phyloP scores from a whole-genome alignment of 371 early-diverging fungal species.

The Quaeritorhiza haematococci region DNA sequence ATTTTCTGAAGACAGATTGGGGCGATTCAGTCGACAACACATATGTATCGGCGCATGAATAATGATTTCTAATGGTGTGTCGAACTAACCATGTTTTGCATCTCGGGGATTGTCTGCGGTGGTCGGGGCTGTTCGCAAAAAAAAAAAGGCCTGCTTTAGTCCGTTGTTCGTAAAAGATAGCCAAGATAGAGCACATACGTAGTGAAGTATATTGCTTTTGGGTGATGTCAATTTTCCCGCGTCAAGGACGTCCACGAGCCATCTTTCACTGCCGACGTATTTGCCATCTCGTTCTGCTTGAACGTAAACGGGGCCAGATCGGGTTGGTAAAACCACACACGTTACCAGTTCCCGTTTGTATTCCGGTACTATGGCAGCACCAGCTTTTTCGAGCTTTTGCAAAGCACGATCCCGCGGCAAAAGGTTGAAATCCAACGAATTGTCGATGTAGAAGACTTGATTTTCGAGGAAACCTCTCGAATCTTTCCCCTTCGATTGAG shows the following conservation, averaged over 20 bases:
- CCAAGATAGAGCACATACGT: conserved; percentile 4
- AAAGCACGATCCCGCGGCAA: neutral
- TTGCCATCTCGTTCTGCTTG: conserved; percentile 57
- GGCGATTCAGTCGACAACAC: neutral
- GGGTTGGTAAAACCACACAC: conserved; percentile 53
- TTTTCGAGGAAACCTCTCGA: conserved; percentile 1
- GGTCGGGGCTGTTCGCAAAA: conserved; percentile 7
- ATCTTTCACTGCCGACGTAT: conserved; percentile 41
- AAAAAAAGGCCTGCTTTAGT: neutral
- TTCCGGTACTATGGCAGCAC: neutral
- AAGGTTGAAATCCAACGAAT: neutral
- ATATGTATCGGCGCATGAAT: neutral
- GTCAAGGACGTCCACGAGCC: conserved; percentile 15
- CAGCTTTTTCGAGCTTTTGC: neutral
- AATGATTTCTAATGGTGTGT: neutral
- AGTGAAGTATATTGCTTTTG: conserved; percentile 14
- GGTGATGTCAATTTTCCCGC: conserved; percentile 5
- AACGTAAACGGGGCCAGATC: conserved; percentile 46
- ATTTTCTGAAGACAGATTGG: conserved; percentile 34
- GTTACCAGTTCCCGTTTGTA: conserved; percentile 41
- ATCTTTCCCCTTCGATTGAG: neutral
- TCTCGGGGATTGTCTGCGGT: conserved; percentile 37
- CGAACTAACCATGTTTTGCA: conserved; percentile 42
- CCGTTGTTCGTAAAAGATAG: neutral
- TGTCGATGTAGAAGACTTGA: conserved; percentile 2